Percentiles rank a stretch among this genome's conserved stretches.
These are phyloP conservation scores for Annulohypoxylon truncatum DNA, from an alignment of 2,329 filamentous ascomycete species.

Conservation along the genomic window DNA sequence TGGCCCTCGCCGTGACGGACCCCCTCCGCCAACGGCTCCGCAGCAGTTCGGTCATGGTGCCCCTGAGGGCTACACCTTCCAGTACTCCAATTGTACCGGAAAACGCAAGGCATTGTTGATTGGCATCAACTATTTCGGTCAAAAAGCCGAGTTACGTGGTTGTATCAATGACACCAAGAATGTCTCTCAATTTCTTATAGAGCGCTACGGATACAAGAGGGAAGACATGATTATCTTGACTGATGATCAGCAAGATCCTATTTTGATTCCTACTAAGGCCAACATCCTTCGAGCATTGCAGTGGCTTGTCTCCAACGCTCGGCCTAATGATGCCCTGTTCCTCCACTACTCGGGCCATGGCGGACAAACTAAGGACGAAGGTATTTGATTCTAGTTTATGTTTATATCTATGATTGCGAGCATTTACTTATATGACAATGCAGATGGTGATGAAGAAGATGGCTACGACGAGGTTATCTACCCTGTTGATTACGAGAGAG, in stretches of 20 bases:
- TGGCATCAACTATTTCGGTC: conserved; percentile 84
- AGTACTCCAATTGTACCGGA: conserved; percentile 81
- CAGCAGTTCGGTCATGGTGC: conserved; percentile 76
- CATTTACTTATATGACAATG: conserved; percentile 38
- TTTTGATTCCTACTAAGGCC: conserved; percentile 77
- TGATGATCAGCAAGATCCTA: conserved; percentile 77
- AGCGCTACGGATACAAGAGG: conserved; percentile 75
- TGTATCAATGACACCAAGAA: conserved; percentile 88
- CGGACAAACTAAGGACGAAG: conserved; percentile 77
- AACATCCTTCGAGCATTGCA: conserved; percentile 81
- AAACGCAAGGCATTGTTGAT: conserved; percentile 79
- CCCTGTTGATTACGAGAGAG: conserved; percentile 81
- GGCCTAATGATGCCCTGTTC: conserved; percentile 81
- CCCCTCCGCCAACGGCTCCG: conserved; percentile 60
- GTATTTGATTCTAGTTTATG: conserved; percentile 5
- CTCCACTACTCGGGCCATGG: conserved; percentile 72
- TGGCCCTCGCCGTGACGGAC: conserved; percentile 48
- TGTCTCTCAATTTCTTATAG: conserved; percentile 76
- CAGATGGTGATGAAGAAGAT: conserved; percentile 83
- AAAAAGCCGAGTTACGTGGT: conserved; percentile 76
- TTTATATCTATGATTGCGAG: neutral
- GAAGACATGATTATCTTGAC: conserved; percentile 86
- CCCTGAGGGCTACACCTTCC: conserved; percentile 75
- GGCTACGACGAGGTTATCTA: conserved; percentile 88
- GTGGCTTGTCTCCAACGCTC: conserved; percentile 78